phyloP scores from a whole-genome alignment of 805 yeast species.

The Alloascoidea africana region DNA sequence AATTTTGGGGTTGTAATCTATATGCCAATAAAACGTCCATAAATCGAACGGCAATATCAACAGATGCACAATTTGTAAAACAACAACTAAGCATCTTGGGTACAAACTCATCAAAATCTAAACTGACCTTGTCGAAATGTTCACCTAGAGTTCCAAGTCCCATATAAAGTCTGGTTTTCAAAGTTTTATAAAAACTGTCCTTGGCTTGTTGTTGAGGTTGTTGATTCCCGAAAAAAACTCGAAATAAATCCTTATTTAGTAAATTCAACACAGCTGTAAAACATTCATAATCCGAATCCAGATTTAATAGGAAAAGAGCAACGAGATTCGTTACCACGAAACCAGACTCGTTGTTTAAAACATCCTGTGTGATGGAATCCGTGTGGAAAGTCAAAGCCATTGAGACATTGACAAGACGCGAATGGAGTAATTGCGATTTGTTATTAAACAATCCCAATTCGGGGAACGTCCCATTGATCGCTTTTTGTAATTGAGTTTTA shows the following conservation, averaged over 20 bases:
- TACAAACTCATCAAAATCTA: constrained; percentile 28
- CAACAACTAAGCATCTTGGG: constrained; percentile 24
- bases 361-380: constrained; percentile 8
- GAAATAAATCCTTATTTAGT: constrained; percentile 18
- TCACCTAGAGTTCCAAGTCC: constrained; percentile 28
- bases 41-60: constrained; percentile 32
- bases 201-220: constrained; percentile 13
- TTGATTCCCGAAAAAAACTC: constrained; percentile 16
- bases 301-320: constrained; percentile 25
- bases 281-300: constrained; percentile 20
- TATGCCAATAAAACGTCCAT: constrained; percentile 27
- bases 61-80: constrained; percentile 28
- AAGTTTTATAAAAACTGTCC: constrained; percentile 28
- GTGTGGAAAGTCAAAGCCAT: constrained; percentile 15
- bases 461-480: constrained; percentile 19
- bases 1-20: not conserved
- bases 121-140: constrained; percentile 29
- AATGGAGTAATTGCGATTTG: constrained; percentile 12
- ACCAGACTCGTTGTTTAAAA: constrained; percentile 16
- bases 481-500: constrained; percentile 7
- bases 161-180: constrained; percentile 28
- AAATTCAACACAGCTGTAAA: constrained; percentile 25
- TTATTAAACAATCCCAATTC: constrained; percentile 21
- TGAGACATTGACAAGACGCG: constrained; percentile 20
- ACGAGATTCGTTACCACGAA: constrained; percentile 23